Percentiles rank a stretch among this genome's conserved stretches.
These are phyloP conservation scores for Annona cherimola DNA, from an alignment of 164 flowering plant genomes.

Conservation along the genomic window DNA sequence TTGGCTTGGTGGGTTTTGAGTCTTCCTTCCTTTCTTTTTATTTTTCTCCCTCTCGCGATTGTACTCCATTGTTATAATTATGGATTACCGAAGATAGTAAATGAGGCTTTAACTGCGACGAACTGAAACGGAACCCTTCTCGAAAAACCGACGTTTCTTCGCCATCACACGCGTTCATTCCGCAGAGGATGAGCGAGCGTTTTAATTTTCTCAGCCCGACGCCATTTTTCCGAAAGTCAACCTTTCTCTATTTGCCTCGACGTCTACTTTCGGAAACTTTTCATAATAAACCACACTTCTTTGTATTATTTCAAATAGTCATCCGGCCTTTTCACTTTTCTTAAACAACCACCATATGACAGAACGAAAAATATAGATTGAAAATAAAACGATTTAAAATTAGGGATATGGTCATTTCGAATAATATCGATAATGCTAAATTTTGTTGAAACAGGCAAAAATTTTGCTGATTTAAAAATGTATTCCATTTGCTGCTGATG, in stretches of 20 bases:
- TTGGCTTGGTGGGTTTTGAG: conserved; percentile 9
- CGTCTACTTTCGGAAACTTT: no score
- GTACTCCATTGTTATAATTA: conserved; percentile 15
- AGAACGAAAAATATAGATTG: no score
- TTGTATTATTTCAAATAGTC: no score
- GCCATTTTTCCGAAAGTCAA: conserved; percentile 14
- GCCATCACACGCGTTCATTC: conserved; percentile 14
- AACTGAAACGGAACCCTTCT: conserved; percentile 29
- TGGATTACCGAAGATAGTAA: conserved; percentile 25
- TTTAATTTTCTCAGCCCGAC: not conserved
- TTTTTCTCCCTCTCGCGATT: conserved; percentile 2
- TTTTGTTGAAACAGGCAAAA: no score
- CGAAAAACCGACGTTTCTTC: conserved; percentile 12
- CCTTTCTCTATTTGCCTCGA: conserved; percentile 5
- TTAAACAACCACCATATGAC: no score
- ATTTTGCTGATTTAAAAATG: no score
- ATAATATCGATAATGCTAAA: no score
- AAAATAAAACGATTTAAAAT: no score
- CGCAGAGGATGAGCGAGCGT: conserved; percentile 9
- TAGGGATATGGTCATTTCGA: no score
- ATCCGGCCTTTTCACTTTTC: no score
- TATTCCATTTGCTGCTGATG: no score
- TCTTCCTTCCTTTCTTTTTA: conserved; percentile 9
- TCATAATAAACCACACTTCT: no score
- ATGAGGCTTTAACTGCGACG: conserved; percentile 23